Conservation (phyloP, 371 early-diverging fungal species). For the Lichtheimia corymbifera region DNA sequence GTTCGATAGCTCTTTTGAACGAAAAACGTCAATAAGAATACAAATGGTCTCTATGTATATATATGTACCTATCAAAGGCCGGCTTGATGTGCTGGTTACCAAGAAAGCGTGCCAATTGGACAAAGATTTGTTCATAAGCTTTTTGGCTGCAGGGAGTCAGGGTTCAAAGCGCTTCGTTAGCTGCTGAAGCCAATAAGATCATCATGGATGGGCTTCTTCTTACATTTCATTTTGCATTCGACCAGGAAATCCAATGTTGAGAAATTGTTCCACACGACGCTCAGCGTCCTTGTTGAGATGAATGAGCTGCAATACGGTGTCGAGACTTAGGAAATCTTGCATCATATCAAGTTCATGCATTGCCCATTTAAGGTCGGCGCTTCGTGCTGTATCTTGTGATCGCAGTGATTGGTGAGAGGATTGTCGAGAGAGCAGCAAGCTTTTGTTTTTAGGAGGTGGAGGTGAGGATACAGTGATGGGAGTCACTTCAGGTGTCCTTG, state of each 20-base stretch:
- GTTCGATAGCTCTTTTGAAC: conserved; percentile 56
- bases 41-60: conserved; percentile 22
- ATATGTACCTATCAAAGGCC: conserved; percentile 61
- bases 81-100: conserved; percentile 70
- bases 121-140: conserved; percentile 66
- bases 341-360: conserved; percentile 53
- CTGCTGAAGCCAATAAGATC: background rate
- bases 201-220: background rate
- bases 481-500: conserved; percentile 17
- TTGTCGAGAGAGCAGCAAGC: conserved; percentile 13
- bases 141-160: conserved; percentile 40
- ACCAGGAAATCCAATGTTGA: conserved; percentile 29
- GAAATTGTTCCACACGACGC: conserved; percentile 53
- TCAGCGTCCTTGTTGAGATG: conserved; percentile 81
- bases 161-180: background rate
- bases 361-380: conserved; percentile 8
- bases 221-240: conserved; percentile 29
- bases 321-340: conserved; percentile 71
- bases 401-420: conserved; percentile 20
- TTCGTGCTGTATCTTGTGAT: conserved; percentile 12
- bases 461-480: conserved; percentile 12
- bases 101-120: conserved; percentile 54
- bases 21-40: background rate
- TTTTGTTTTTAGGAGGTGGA: conserved; percentile 3
- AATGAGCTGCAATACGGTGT: conserved; percentile 76